A percentile compares a stretch with the other conserved stretches of the same genome.
phyloP scores from a whole-genome alignment of 768 basidiomycete species.

The Exidia glandulosa region DNA sequence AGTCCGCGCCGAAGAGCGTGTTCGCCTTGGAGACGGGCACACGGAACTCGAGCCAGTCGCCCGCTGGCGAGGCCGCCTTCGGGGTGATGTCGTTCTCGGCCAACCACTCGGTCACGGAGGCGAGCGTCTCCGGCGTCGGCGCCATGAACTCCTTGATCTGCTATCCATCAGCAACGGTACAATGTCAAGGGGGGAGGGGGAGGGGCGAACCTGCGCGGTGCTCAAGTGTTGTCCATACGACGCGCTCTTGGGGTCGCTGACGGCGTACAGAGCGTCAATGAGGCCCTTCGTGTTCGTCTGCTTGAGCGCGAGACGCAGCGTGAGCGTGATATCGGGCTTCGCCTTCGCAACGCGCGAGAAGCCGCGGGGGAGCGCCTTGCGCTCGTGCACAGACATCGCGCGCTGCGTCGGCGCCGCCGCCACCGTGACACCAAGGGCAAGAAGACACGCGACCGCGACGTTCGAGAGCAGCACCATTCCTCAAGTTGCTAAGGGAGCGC shows the following conservation, averaged over 20 bases:
- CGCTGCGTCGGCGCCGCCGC: no score
- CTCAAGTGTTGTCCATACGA: conserved; percentile 38
- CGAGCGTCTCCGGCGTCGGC: conserved; percentile 14
- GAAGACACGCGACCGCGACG: no score
- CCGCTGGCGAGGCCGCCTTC: conserved; percentile 25
- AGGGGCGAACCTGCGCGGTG: background rate
- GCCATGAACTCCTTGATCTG: conserved; percentile 20
- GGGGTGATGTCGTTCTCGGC: conserved; percentile 14
- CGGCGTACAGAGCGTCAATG: conserved; percentile 41
- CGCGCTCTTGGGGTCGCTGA: conserved; percentile 42
- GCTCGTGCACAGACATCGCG: no score
- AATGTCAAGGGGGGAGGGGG: no score
- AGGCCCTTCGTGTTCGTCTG: conserved; percentile 39
- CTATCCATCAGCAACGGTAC: no score
- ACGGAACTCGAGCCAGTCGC: conserved; percentile 47
- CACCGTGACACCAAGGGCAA: no score
- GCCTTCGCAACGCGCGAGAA: no score
- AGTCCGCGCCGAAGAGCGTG: conserved; percentile 42
- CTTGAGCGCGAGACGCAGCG: conserved; percentile 43
- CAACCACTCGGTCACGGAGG: conserved; percentile 16
- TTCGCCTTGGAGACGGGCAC: conserved; percentile 48
- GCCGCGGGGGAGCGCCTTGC: no score
- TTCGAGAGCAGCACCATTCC: no score
- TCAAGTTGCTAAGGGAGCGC: no score
- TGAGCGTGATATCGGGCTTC: conserved; percentile 22